These are phyloP conservation scores for Camellia oleifera DNA, from an alignment of 179 eudicot genomes.

Conservation along the genomic window DNA sequence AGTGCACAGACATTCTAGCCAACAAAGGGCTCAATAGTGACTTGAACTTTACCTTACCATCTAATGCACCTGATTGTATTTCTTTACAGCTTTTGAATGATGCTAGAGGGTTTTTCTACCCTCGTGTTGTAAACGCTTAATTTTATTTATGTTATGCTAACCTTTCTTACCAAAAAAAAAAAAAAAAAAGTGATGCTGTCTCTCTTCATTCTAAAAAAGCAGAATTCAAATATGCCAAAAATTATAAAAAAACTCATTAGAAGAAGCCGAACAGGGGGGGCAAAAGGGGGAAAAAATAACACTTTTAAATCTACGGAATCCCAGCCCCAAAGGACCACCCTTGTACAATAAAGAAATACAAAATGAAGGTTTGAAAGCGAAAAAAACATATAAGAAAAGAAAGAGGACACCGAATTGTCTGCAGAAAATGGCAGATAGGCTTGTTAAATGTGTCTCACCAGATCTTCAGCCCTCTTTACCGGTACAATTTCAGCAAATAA, in stretches of 20 bases:
- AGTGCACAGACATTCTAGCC: too few species aligned
- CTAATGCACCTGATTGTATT: neutral
- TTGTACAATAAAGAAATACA: neutral
- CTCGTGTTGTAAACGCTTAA: too few species aligned
- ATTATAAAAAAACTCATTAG: neutral
- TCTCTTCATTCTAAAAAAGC: too few species aligned
- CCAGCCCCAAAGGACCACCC: neutral
- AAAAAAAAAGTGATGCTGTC: too few species aligned
- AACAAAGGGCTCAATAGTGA: too few species aligned
- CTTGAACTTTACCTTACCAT: neutral
- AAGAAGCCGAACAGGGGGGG: neutral
- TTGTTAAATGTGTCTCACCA: neutral
- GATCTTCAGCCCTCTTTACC: constrained; percentile 1
- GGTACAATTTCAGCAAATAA: constrained; percentile 3
- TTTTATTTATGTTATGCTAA: too few species aligned
- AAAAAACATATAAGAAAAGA: neutral
- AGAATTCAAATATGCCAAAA: too few species aligned
- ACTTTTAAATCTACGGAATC: constrained; percentile 5
- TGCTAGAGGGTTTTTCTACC: too few species aligned
- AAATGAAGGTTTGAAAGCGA: neutral
- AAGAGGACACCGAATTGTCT: neutral
- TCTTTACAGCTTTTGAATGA: too few species aligned
- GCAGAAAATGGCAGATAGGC: neutral
- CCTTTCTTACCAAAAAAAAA: too few species aligned
- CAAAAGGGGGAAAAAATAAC: neutral